These are phyloP conservation scores for Vigna unguiculata DNA, from an alignment of 306 rosid species.

Conservation along the genomic window DNA sequence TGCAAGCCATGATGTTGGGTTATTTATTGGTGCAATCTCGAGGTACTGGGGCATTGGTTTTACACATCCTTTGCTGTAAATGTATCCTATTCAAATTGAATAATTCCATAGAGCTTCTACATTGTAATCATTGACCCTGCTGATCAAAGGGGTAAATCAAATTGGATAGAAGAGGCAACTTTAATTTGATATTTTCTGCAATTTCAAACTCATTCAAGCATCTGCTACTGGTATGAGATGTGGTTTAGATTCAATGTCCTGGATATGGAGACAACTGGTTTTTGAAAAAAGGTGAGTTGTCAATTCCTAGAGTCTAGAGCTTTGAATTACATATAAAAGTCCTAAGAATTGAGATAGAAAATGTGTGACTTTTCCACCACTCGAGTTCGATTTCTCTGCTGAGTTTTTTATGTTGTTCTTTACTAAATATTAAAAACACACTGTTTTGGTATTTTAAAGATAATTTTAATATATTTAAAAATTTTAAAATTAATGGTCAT, in stretches of 20 bases:
- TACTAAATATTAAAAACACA: no score
- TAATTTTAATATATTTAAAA: no score
- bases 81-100: slow-evolving; percentile 34
- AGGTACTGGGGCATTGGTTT: slow-evolving; percentile 13
- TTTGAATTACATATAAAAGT: background rate
- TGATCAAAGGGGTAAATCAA: background rate
- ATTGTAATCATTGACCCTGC: background rate
- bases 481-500: no score
- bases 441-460: no score
- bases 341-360: no score
- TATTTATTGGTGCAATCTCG: slow-evolving; percentile 24
- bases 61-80: slow-evolving; percentile 23
- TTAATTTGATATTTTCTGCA: background rate
- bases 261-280: no score
- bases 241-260: no score
- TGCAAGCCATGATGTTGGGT: slow-evolving; percentile 17
- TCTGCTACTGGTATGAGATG: background rate
- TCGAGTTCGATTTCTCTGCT: no score
- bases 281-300: no score
- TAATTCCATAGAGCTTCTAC: slow-evolving; percentile 9
- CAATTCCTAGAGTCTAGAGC: no score
- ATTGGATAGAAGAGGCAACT: background rate
- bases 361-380: no score
- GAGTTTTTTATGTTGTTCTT: no score
- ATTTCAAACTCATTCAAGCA: background rate